Percentiles rank a stretch among this genome's conserved stretches.
Evolutionary conservation across 2,329 filamentous ascomycete genomes (phyloP).

Genomic region (Ilyonectria destructans): DNA sequence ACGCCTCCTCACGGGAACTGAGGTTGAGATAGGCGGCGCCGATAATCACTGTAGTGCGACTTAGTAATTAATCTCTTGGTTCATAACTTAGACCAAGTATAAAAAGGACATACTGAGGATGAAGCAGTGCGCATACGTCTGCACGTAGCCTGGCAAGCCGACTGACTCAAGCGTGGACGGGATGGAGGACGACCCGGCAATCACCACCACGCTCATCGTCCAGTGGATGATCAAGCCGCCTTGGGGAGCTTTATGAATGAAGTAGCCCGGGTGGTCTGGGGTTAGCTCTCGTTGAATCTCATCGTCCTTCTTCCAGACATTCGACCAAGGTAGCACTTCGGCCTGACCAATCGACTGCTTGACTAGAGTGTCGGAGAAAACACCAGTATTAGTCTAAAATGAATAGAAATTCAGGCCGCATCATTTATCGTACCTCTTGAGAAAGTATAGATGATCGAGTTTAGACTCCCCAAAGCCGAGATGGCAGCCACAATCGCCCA

Average conservation of each 20-base stretch:
- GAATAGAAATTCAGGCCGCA: neutral
- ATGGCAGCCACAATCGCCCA: conserved; percentile 21
- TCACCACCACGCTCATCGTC: conserved; percentile 7
- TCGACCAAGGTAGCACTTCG: conserved; percentile 17
- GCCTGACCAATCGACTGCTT: conserved; percentile 19
- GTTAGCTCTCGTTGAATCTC: neutral
- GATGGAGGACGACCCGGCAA: neutral
- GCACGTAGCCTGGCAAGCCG: conserved; percentile 19
- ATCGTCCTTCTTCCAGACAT: conserved; percentile 14
- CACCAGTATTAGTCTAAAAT: neutral
- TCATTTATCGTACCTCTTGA: conserved; percentile 5
- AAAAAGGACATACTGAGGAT: conserved; percentile 1
- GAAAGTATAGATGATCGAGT: conserved; percentile 21
- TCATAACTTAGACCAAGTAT: too few relatives aligned
- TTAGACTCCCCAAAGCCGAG: conserved; percentile 17
- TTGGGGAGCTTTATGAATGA: conserved; percentile 11
- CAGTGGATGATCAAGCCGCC: conserved; percentile 14
- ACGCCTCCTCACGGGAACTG: neutral
- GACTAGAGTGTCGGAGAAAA: neutral
- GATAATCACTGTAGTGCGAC: neutral
- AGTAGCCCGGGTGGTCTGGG: neutral
- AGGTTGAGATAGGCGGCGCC: neutral
- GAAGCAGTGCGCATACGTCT: conserved; percentile 21
- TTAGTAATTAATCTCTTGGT: neutral
- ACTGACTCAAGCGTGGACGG: neutral